Evolutionary conservation across 345 rosid species (phyloP).

Genomic region (Gossypium longicalyx): DNA sequence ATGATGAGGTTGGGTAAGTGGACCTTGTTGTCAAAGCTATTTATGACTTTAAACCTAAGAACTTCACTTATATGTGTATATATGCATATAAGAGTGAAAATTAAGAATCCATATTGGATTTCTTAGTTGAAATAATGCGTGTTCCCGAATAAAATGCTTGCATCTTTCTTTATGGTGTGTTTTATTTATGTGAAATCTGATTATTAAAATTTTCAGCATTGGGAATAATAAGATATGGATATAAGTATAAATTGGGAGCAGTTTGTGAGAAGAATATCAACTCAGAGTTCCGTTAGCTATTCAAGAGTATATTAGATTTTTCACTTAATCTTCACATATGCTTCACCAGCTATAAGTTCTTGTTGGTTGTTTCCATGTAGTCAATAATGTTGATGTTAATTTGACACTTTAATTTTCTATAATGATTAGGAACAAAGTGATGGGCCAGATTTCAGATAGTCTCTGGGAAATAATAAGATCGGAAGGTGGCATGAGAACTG

Average conservation of each 20-base stretch:
- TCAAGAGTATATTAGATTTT: not conserved
- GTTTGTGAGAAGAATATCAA: not conserved
- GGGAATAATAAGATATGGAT: not conserved
- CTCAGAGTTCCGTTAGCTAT: not conserved
- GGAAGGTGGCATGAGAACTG: slow-evolving; percentile 66
- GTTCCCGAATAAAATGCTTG: not conserved
- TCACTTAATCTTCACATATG: not conserved
- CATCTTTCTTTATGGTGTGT: not conserved
- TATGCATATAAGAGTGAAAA: not conserved
- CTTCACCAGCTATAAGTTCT: not conserved
- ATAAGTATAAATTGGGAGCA: not conserved
- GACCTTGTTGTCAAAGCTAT: not conserved
- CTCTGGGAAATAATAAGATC: slow-evolving; percentile 81
- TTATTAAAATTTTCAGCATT: not conserved
- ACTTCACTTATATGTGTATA: too few species aligned
- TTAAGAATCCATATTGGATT: not conserved
- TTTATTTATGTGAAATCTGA: not conserved
- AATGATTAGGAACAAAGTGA: slow-evolving; percentile 49
- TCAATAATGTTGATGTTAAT: not conserved
- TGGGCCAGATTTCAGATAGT: slow-evolving; percentile 69
- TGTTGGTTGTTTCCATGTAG: not conserved
- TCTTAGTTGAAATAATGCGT: not conserved
- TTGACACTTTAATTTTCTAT: not conserved
- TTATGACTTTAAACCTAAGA: not conserved
- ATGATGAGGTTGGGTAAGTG: slow-evolving; percentile 75